Base-by-base conservation (phyloP, 1,284 basidiomycete species). In the Rhodotorula sp. region DNA sequence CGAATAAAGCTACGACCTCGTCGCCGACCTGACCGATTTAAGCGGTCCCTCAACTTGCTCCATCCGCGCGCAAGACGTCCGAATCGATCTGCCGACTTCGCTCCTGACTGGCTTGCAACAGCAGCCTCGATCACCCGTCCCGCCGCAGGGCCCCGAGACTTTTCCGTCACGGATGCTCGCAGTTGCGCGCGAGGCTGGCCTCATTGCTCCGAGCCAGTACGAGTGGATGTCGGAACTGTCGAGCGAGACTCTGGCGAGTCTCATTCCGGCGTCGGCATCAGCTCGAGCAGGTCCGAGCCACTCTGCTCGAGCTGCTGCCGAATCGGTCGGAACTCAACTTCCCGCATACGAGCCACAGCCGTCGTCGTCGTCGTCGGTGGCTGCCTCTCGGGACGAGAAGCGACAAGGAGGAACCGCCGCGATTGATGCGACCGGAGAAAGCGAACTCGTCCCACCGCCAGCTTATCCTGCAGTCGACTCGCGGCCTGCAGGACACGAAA, bases 1-100 rank as follows among this genome's bases (percentile, higher is more conserved):
- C 33, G 17, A 17, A 7, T n/a, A 6, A 49, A 62, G 60, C 30
- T 53, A 62, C 48, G 60, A 62, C 48, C 33, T 62, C 24, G 17
- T 62, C 49, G 60, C 49, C 48, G 24, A 33, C 10, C n/a, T 62
- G 30, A 10, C 15, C 15, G 29, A 37, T 49, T n/a, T n/a, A 10
- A 22, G 7, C 20, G 22, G 3, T 20, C 5, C 26, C 20, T 15
- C 20, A 5, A 7, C 29, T 10, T 20, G 6, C 29, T 20, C 26
- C 4, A 7, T 62, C 22, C 60, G 60, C 33, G 49, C 37, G 6
- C 24, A 17, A 14, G 48, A 62, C 60, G 22, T 62, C 6, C 48
- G 30, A 4, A 24, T 62, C 24, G 48, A 51, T 17, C 48, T 51
- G 12, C 45, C 59, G 6, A 45, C 45, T 8, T 26, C 45, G n/a